A percentile compares a stretch with the other conserved stretches of the same genome.
Evolutionary conservation across 805 yeast genomes (phyloP).

Genomic region (Schwanniomyces pseudopolymorphus): DNA sequence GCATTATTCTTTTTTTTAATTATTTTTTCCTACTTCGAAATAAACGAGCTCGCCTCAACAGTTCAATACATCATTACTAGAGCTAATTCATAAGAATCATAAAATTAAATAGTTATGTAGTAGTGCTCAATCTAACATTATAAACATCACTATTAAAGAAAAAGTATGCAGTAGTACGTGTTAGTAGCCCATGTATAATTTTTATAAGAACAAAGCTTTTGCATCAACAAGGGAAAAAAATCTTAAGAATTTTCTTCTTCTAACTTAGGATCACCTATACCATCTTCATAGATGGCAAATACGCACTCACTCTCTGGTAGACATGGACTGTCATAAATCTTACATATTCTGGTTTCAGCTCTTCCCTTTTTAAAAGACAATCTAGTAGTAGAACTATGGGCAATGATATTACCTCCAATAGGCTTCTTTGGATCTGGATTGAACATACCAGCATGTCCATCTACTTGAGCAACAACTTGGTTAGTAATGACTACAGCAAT

Average conservation of each 20-base stretch:
- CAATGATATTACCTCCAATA: constrained; percentile 96
- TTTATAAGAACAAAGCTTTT: too few relatives aligned
- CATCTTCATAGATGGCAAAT: constrained; percentile 95
- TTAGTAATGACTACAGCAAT: constrained; percentile 90
- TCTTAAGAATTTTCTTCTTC: constrained; percentile 51
- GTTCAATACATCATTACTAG: too few relatives aligned
- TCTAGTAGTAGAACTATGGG: constrained; percentile 94
- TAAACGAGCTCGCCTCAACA: too few relatives aligned
- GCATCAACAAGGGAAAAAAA: not conserved
- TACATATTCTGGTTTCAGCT: constrained; percentile 90
- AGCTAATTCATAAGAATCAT: not conserved
- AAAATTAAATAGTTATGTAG: not conserved
- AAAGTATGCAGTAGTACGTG: not conserved
- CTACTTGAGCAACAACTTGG: constrained; percentile 98
- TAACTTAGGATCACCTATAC: constrained; percentile 92
- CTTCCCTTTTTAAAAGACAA: constrained; percentile 86
- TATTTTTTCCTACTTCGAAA: too few relatives aligned
- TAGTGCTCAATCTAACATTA: not conserved
- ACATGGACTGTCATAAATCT: constrained; percentile 94
- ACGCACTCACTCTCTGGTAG: constrained; percentile 93
- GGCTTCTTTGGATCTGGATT: constrained; percentile 98
- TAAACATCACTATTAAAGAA: not conserved
- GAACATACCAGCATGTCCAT: constrained; percentile 77
- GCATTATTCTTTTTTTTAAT: constrained; percentile 14
- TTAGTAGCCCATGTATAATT: not conserved